phyloP scores from a whole-genome alignment of 805 yeast species.

The Candida khao-thaluensis region DNA sequence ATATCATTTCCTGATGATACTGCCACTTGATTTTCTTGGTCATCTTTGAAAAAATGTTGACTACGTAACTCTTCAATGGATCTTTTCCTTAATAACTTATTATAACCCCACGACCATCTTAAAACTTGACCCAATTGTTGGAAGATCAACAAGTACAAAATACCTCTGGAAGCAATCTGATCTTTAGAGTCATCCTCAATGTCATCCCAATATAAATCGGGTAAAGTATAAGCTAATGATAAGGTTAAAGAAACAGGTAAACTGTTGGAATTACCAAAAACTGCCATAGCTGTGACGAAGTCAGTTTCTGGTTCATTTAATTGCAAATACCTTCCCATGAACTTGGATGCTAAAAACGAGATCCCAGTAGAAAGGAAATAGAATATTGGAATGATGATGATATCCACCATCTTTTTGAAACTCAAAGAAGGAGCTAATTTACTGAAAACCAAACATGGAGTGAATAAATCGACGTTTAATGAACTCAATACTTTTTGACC shows the following conservation, averaged over 20 bases:
- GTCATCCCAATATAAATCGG: constrained; percentile 74
- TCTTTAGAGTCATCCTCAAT: constrained; percentile 64
- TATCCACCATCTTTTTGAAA: constrained; percentile 72
- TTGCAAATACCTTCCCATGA: constrained; percentile 50
- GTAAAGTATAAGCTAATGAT: constrained; percentile 73
- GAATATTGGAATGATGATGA: constrained; percentile 80
- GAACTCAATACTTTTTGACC: constrained; percentile 78
- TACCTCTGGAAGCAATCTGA: constrained; percentile 75
- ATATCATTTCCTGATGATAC: background rate
- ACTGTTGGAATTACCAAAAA: constrained; percentile 93
- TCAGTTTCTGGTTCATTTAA: constrained; percentile 77
- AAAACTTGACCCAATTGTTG: constrained; percentile 82
- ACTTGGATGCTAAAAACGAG: constrained; percentile 60
- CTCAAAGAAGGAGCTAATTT: constrained; percentile 70
- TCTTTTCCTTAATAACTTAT: constrained; percentile 59
- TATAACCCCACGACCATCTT: constrained; percentile 88
- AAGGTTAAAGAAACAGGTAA: constrained; percentile 89
- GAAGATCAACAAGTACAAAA: constrained; percentile 67
- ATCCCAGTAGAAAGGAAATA: constrained; percentile 81
- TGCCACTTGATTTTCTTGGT: constrained; percentile 6
- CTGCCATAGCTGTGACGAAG: constrained; percentile 95
- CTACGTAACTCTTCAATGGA: constrained; percentile 34
- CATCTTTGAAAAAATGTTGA: constrained; percentile 13
- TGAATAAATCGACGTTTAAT: constrained; percentile 86
- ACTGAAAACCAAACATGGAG: constrained; percentile 91